Evolutionary conservation across 495 filamentous ascomycete genomes (phyloP).

Genomic region (Podospora bellae-mahoneyi): DNA sequence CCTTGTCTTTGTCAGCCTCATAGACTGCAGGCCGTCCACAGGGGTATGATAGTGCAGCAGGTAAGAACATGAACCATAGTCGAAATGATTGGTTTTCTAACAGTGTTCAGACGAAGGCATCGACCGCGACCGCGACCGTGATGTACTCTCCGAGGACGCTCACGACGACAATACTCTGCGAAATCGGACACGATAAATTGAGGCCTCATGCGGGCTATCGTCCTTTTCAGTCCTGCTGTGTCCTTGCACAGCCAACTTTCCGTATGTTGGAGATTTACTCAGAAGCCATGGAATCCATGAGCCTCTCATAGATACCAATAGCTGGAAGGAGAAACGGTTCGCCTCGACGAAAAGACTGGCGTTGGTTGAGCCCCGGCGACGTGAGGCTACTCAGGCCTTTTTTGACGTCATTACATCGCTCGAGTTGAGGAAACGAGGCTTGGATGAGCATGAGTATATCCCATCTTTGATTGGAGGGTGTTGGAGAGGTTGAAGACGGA

Average conservation of each 20-base stretch:
- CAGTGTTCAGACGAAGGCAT: not conserved
- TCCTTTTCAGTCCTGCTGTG: constrained; percentile 43
- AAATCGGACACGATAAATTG: not conserved
- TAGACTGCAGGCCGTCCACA: not conserved
- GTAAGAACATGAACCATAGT: not conserved
- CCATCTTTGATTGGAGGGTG: constrained; percentile 51
- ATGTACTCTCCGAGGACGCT: not conserved
- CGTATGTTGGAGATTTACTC: constrained; percentile 45
- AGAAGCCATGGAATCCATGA: constrained; percentile 37
- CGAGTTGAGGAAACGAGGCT: constrained; percentile 31
- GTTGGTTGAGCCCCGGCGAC: constrained; percentile 44
- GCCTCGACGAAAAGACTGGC: constrained; percentile 37
- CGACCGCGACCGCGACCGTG: not conserved
- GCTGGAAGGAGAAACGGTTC: constrained; percentile 30
- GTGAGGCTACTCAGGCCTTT: constrained; percentile 40
- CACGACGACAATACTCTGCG: too few species aligned
- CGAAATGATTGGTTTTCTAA: not conserved
- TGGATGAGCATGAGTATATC: constrained; percentile 39
- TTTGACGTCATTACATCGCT: constrained; percentile 30
- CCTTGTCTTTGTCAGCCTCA: not conserved
- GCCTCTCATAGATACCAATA: constrained; percentile 31
- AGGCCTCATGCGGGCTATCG: constrained; percentile 30
- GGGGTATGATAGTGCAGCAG: not conserved
- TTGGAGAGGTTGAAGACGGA: constrained; percentile 42
- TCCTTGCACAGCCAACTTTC: constrained; percentile 42